These are phyloP conservation scores for Starmerella powellii DNA, from an alignment of 805 yeast species.

Conservation along the genomic window DNA sequence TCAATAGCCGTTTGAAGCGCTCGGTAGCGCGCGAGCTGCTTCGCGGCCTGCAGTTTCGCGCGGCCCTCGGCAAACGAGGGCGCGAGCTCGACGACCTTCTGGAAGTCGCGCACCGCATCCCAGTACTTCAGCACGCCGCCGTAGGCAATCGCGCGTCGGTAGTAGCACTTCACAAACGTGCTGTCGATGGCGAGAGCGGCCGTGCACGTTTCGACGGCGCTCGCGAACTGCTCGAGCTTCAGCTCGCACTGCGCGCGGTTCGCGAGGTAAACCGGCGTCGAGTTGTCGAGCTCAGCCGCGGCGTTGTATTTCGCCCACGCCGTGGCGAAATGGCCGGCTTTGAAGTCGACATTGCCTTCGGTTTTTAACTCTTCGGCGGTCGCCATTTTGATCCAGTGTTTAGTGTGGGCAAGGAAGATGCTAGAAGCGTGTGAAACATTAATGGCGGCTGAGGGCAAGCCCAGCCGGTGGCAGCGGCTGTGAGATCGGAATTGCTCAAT, in stretches of 20 bases:
- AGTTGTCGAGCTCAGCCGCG: constrained; percentile 53
- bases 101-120: constrained; percentile 61
- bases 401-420: background rate
- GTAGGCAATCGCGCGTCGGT: constrained; percentile 73
- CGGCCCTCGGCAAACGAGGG: constrained; percentile 63
- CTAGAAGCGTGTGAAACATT: no score
- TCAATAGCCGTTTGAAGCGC: constrained; percentile 84
- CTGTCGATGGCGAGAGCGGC: constrained; percentile 57
- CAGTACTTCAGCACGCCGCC: constrained; percentile 65
- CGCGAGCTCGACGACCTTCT: constrained; percentile 43
- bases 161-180: constrained; percentile 63
- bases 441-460: no score
- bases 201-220: constrained; percentile 69
- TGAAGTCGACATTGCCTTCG: constrained; percentile 56
- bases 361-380: constrained; percentile 34
- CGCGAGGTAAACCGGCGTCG: constrained; percentile 58
- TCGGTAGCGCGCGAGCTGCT: constrained; percentile 50
- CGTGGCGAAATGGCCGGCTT: constrained; percentile 44
- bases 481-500: no score
- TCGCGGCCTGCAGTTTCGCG: constrained; percentile 50
- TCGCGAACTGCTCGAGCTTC: constrained; percentile 74
- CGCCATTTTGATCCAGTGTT: background rate
- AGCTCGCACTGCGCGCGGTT: constrained; percentile 85
- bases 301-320: constrained; percentile 58
- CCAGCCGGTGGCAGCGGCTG: no score